Evolutionary conservation across 371 early-diverging fungal species (phyloP), one percentile per base, ranked within the genome.

Genomic region (Chytridiales sp.): DNA sequence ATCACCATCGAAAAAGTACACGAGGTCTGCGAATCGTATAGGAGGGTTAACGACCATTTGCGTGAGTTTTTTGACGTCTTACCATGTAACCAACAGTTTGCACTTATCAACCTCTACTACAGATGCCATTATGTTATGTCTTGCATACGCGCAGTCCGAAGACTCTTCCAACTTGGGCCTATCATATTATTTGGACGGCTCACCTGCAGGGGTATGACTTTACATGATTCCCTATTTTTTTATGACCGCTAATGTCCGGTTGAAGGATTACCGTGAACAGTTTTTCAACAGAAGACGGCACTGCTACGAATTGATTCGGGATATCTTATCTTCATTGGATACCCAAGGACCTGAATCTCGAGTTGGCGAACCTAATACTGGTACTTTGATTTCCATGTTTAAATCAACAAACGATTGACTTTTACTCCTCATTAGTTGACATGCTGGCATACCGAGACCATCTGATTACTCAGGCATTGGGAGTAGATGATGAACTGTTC

Each of bases 111-210:
- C 41, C 9, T 56, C 48, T 29, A 9, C 44, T 19, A 34, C 67
- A 41, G 89, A 87, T 5, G 78, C 85, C 24, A 77, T 86, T 6
- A 80, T 87, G 21, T 72, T 94, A 26, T 84, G 81, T n/a, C 61
- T 92, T 35, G 78, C 80, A 4, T 86, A 87, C 41, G 93, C 92
- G 0, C 61, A 69, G 24, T 78, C 75, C 31, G 53, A 82, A 1
- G 91, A 93, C 55, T 82, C 87, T 17, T 69, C 77, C 31, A 70
- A 84, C 51, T 68, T 74, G 26, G 64, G 44, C 3, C 22, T 59
- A 4, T 41, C 69, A 17, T 48, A 70, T 73, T 29, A 69, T 60
- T 51, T 60, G 64, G 59, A 62, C 60, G 32, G 75, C 59, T 13
- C 22, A 26, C 64, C 61, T 38, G 43, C 50, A 27, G 63, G 43